Evolutionary conservation across 2,329 filamentous ascomycete species (phyloP).

Genomic region (Claviceps arundinis): DNA sequence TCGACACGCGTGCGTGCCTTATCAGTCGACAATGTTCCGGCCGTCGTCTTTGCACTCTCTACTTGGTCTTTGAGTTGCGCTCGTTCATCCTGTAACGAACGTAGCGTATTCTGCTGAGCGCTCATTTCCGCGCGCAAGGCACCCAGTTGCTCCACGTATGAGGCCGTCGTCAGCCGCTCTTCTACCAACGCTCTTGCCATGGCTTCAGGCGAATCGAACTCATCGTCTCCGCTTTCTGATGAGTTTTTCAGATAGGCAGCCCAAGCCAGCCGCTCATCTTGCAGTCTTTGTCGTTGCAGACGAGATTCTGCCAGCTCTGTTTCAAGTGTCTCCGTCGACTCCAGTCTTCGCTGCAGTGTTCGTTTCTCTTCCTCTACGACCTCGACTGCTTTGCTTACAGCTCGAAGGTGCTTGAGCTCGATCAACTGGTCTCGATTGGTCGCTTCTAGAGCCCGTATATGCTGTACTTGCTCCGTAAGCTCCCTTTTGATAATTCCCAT

Average conservation of each 20-base stretch:
- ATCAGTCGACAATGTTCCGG: conserved; percentile 38
- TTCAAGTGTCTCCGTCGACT: conserved; percentile 60
- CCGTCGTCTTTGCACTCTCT: conserved; percentile 49
- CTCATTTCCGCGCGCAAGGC: conserved; percentile 63
- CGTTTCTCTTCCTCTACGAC: conserved; percentile 93
- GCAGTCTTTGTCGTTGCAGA: conserved; percentile 71
- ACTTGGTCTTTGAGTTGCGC: conserved; percentile 51
- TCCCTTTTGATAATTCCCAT: conserved; percentile 76
- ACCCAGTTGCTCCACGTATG: conserved; percentile 70
- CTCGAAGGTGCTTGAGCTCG: conserved; percentile 72
- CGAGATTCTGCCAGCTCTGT: conserved; percentile 66
- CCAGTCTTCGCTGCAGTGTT: conserved; percentile 62
- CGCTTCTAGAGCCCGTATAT: conserved; percentile 73
- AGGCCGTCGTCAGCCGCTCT: conserved; percentile 66
- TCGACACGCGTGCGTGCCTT: conserved; percentile 67
- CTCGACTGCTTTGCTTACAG: conserved; percentile 75
- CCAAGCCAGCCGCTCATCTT: conserved; percentile 83
- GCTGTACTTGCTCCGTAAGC: conserved; percentile 79
- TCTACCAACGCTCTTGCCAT: conserved; percentile 74
- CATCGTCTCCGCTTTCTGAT: conserved; percentile 43
- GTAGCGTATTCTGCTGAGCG: conserved; percentile 65
- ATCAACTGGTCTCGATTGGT: conserved; percentile 65
- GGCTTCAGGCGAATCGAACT: conserved; percentile 80
- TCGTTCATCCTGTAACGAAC: conserved; percentile 57
- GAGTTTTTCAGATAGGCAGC: conserved; percentile 68